Evolutionary conservation across 2,329 filamentous ascomycete species (phyloP), one percentile per base, ranked within the genome.

Genomic region (Phyllosticta ampelicida): DNA sequence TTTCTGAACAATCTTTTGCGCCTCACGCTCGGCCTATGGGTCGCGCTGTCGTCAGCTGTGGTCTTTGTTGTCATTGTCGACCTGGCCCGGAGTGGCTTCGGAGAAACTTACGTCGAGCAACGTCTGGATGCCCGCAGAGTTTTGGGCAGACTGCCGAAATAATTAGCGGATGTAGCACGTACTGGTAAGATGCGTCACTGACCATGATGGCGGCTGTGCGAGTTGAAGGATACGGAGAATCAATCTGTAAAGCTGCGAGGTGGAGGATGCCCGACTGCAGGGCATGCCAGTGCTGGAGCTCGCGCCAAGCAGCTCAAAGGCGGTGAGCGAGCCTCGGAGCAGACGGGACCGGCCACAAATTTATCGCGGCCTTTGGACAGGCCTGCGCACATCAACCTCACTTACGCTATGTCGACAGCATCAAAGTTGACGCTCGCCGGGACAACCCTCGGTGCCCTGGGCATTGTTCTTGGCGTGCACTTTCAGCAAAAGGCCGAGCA

Each of bases 1-100:
- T 83, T 94, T 90, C 75, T 97, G 92, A 60, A 99, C 91, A 73
- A 99, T 99, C 83, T 96, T 96, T 77, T 96, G 92, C 62, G 94
- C 94, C 75, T 97, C 92, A 76, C 90, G 87, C 83, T 99, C 94
- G 68, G 94, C 91, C 92, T 97, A 66, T 65, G 58, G 63, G 56
- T 48, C 62, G 58, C 26, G 49, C 29, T 59, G 44, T 9, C 23
- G 69, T 79, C 65, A 78, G 73, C 71, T 68, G 61, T 50, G 23
- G 3, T 26, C 23, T 58, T 55, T 54, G 58, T 20, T 54, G 61
- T 21, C 57, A 20, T 49, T 54, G 58, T 65, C 65, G 66, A 67
- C 65, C 61, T 66, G 66, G 61, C 61, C 50, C 53, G 52, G 52
- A 52, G 23, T 44, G 36, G 36, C 36, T 20, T 48, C 23, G 53